These are phyloP conservation scores for Lithocarpus polystachyus DNA, from an alignment of 306 rosid species.

Conservation along the genomic window DNA sequence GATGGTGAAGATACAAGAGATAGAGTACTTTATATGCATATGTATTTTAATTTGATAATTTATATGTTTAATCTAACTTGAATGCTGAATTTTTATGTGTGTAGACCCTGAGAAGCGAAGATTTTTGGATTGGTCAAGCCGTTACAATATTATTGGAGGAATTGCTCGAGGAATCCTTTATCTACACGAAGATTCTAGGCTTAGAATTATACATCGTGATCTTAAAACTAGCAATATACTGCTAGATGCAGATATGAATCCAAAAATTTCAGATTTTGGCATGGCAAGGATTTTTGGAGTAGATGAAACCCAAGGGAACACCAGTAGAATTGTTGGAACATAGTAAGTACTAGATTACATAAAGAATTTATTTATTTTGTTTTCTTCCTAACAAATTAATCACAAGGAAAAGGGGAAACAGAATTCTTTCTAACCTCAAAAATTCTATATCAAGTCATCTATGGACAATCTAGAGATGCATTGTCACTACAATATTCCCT, in stretches of 20 bases:
- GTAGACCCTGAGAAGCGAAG: not conserved
- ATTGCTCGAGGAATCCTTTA: slow-evolving; percentile 2
- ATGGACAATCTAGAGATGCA: no score
- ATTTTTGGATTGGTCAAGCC: not conserved
- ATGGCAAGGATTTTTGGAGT: not conserved
- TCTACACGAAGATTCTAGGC: not conserved
- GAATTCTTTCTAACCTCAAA: no score
- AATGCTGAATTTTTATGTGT: not conserved
- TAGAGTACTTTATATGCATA: no score
- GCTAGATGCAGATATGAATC: not conserved
- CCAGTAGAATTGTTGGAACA: not conserved
- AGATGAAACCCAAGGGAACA: not conserved
- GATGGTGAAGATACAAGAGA: no score
- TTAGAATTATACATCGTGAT: not conserved
- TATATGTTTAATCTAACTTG: no score
- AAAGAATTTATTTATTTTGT: no score
- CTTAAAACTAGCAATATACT: not conserved
- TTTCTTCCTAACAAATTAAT: no score
- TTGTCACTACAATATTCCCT: no score
- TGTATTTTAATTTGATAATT: no score
- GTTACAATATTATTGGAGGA: not conserved
- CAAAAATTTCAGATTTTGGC: slow-evolving; percentile 12
- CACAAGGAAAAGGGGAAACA: no score
- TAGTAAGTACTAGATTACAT: not conserved
- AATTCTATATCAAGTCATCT: no score